These are phyloP conservation scores for Podospora tetraspora DNA, from an alignment of 495 filamentous ascomycete species.

Conservation along the genomic window DNA sequence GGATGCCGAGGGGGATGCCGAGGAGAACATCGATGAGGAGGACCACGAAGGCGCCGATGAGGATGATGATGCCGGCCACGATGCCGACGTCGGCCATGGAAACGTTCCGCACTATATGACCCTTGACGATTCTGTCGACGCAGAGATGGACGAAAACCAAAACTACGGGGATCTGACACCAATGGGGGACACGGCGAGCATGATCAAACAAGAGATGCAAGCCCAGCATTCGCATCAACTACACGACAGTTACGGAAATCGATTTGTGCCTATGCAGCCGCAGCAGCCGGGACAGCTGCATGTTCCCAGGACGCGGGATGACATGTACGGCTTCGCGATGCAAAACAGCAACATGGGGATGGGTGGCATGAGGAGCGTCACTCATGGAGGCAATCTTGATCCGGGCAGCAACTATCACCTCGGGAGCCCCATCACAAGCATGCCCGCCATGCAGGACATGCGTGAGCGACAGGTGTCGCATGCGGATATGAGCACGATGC, in stretches of 20 bases:
- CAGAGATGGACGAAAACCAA: conserved; percentile 36
- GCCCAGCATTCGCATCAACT: conserved; percentile 16
- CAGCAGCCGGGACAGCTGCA: conserved; percentile 10
- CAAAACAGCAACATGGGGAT: background rate
- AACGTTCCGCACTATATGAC: background rate
- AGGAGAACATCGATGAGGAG: conserved; percentile 23
- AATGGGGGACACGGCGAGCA: conserved; percentile 10
- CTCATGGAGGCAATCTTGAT: background rate
- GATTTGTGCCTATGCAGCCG: background rate
- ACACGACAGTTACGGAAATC: background rate
- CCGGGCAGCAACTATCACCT: conserved; percentile 3
- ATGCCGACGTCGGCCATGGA: conserved; percentile 3
- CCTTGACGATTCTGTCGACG: background rate
- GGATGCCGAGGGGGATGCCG: conserved; percentile 18
- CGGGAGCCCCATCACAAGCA: conserved; percentile 21
- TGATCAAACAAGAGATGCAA: conserved; percentile 11
- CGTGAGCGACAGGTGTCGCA: background rate
- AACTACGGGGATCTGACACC: conserved; percentile 23
- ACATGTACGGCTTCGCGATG: conserved; percentile 1
- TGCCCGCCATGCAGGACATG: conserved; percentile 6
- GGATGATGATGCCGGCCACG: conserved; percentile 15
- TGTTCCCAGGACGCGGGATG: conserved; percentile 7
- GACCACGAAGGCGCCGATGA: conserved; percentile 13
- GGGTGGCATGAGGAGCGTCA: background rate
- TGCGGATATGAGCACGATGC: conserved; percentile 28